These are phyloP conservation scores for Circinella minor DNA, from an alignment of 371 early-diverging fungal species.

Conservation along the genomic window DNA sequence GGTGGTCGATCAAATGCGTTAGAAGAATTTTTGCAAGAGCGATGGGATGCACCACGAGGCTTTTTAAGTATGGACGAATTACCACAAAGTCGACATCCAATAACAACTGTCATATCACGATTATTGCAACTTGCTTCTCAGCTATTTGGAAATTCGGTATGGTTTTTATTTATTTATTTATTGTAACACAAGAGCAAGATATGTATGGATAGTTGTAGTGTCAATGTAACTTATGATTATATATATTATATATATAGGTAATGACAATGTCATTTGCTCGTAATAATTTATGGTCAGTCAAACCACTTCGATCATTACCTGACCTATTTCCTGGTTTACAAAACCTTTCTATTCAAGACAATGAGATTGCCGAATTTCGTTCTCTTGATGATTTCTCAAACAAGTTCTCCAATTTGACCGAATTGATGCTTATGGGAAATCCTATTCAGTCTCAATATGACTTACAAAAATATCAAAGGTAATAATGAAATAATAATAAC, in stretches of 20 bases:
- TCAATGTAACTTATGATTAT: background rate
- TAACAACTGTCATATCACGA: slow-evolving; percentile 39
- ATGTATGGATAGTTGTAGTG: background rate
- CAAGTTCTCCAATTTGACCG: slow-evolving; percentile 46
- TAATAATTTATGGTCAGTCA: slow-evolving; percentile 50
- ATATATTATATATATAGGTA: slow-evolving; percentile 35
- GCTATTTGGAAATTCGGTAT: slow-evolving; percentile 53
- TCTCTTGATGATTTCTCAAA: slow-evolving; percentile 51
- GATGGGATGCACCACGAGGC: slow-evolving; percentile 50
- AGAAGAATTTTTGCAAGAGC: slow-evolving; percentile 46
- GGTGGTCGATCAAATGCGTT: slow-evolving; percentile 25
- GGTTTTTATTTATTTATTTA: background rate
- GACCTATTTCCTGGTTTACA: slow-evolving; percentile 54
- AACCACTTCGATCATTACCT: slow-evolving; percentile 45
- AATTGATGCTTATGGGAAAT: slow-evolving; percentile 59
- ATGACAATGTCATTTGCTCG: slow-evolving; percentile 59
- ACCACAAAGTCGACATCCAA: slow-evolving; percentile 35
- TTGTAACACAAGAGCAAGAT: too few species aligned
- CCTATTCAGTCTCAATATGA: slow-evolving; percentile 47
- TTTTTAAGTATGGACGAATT: slow-evolving; percentile 60
- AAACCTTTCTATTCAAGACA: slow-evolving; percentile 64
- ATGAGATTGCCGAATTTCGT: slow-evolving; percentile 51
- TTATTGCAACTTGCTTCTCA: slow-evolving; percentile 56
- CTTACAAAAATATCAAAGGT: slow-evolving; percentile 25
- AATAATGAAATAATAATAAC: background rate